Base-by-base conservation (phyloP, 2,329 filamentous ascomycete species). In the Eutypa lata region DNA sequence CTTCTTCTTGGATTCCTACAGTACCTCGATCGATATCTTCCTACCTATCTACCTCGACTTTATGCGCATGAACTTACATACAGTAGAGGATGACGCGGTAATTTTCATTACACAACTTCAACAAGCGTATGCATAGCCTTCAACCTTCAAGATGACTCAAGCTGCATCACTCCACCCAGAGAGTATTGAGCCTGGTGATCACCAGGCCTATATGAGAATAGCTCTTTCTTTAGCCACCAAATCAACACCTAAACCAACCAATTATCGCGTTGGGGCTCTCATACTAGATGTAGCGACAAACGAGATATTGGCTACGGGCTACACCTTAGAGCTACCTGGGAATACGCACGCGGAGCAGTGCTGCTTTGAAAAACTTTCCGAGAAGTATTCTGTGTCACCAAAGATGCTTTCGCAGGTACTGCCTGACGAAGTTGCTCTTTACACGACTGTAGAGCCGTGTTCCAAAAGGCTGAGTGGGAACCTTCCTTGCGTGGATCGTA, bases 291-390 rank as follows among this genome's bases (percentile, higher is more conserved):
- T 77, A 14, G 71, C 72, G 42, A 78, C 75, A 35, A 79, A 84
- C 61, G 68, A 73, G 24, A 76, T 95, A 53, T 77, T 95, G 26
- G 83, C 89, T 1, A 89, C 90, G 2, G 93, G 94, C 51, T 97
- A 93, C 74, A 97, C 94, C 0, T 80, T 97, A 53, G 93, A 99
- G 71, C 83, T 92, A 3, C 80, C 85, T 0, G 94, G 93, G 42
- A 99, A 99, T 73, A 97, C 94, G 0, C 94, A 99, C 67, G 94
- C 94, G 3, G 94, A 99, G 68, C 91, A 99, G 73, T 93, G 88
- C 70, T 96, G 91, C 66, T 80, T 99, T 52, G 72, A 86, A 47
- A 97, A 99, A 69, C 80, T 86, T 14, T 76, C 82, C 1, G 64
- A 73, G 47, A 62, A 74, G 57, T 67, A 81, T 51, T 65, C 66